A percentile compares a stretch with the other conserved stretches of the same genome.
Conservation (phyloP, 345 rosid species). For the Syzygium oleosum region DNA sequence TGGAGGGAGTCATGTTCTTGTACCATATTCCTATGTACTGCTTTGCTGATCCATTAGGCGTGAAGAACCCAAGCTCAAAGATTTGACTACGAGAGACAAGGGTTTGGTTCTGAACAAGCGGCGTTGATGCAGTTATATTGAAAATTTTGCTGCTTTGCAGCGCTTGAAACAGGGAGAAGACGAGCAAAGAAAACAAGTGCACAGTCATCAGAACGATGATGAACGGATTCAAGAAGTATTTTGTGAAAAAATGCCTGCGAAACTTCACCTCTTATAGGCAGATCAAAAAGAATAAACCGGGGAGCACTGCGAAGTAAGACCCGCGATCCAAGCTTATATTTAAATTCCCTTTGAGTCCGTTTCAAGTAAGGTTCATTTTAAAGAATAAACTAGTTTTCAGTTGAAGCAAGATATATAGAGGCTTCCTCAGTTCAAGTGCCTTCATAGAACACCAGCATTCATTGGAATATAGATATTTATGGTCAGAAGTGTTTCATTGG, state of each 20-base stretch:
- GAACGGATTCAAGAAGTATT: too few species aligned
- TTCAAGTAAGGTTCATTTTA: background rate
- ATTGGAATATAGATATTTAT: background rate
- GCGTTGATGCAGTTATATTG: background rate
- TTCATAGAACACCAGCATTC: background rate
- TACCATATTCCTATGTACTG: background rate
- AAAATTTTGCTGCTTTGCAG: background rate
- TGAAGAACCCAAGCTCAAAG: constrained; percentile 2
- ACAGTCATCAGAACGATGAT: background rate
- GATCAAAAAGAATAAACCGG: background rate
- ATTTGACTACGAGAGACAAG: background rate
- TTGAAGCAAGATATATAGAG: background rate
- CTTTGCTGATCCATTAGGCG: background rate
- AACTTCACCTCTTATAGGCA: background rate
- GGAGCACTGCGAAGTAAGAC: background rate
- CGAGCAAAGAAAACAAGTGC: background rate
- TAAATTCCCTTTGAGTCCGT: background rate
- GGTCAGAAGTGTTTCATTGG: background rate
- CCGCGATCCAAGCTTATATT: background rate
- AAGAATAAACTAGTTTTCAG: background rate
- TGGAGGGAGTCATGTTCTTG: background rate
- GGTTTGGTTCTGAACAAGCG: background rate
- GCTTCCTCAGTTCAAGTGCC: background rate
- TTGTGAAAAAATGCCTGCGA: background rate
- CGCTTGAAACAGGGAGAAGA: background rate